Percentiles rank a stretch among this genome's conserved stretches.
Conservation (phyloP, 2,329 filamentous ascomycete species). For the Colletotrichum sp. region DNA sequence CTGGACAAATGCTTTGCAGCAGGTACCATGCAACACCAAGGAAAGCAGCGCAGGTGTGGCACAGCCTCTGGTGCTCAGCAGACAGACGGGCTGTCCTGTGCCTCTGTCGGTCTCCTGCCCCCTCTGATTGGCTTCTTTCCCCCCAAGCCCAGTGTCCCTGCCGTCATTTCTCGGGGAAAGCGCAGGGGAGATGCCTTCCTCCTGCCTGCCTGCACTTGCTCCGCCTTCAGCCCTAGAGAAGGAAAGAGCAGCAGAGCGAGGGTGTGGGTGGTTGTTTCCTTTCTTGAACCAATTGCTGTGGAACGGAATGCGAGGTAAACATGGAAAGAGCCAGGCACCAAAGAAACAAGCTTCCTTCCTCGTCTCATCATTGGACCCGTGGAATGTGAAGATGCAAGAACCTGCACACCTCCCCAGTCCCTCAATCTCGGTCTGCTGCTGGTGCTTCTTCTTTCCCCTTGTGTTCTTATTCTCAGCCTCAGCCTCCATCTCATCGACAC, state of each 20-base stretch:
- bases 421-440: background rate
- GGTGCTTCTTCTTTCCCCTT: background rate
- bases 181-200: background rate
- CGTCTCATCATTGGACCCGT: background rate
- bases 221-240: conserved; percentile 14
- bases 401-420: background rate
- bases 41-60: background rate
- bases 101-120: background rate
- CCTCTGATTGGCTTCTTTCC: background rate
- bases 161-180: background rate
- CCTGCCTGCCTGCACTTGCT: background rate
- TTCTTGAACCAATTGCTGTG: background rate
- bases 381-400: background rate
- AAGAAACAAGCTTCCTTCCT: conserved; percentile 11
- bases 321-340: background rate
- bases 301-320: background rate
- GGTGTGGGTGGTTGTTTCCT: background rate
- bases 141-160: background rate
- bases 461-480: background rate
- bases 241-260: background rate
- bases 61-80: background rate
- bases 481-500: background rate
- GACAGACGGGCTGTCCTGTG: background rate
- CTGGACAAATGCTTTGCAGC: background rate
- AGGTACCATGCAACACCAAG: background rate